Evolutionary conservation across 345 rosid species (phyloP).

Genomic region (Citrus trifoliata): DNA sequence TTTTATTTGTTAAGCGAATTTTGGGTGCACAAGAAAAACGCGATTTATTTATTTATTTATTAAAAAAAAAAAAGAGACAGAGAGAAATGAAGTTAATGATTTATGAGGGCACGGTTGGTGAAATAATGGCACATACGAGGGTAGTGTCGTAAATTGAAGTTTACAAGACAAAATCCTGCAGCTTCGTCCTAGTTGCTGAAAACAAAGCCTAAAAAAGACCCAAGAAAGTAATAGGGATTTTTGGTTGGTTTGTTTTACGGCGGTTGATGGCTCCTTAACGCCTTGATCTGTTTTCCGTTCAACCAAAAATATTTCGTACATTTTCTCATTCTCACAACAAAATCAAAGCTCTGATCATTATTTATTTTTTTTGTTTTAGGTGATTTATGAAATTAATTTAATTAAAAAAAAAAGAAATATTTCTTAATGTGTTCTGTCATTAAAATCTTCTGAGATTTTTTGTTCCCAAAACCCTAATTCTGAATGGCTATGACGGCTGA

Average conservation of each 20-base stretch:
- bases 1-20: no score
- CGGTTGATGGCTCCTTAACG: conserved; percentile 13
- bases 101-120: neutral
- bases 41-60: no score
- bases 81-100: neutral
- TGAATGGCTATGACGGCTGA: conserved; percentile 45
- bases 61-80: no score
- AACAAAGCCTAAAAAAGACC: conserved; percentile 1
- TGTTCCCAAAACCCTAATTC: conserved; percentile 23
- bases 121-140: neutral
- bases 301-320: neutral
- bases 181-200: conserved; percentile 5
- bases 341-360: neutral
- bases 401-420: neutral
- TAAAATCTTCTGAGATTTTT: conserved; percentile 1
- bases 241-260: conserved; percentile 2
- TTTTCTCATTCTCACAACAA: neutral
- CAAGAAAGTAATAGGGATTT: neutral
- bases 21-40: no score
- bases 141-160: neutral
- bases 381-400: neutral
- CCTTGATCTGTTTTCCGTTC: conserved; percentile 14
- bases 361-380: neutral
- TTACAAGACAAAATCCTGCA: neutral
- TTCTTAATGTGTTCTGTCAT: conserved; percentile 10